Evolutionary conservation across 768 basidiomycete genomes (phyloP).

Genomic region (Xerocomellus intermedius): DNA sequence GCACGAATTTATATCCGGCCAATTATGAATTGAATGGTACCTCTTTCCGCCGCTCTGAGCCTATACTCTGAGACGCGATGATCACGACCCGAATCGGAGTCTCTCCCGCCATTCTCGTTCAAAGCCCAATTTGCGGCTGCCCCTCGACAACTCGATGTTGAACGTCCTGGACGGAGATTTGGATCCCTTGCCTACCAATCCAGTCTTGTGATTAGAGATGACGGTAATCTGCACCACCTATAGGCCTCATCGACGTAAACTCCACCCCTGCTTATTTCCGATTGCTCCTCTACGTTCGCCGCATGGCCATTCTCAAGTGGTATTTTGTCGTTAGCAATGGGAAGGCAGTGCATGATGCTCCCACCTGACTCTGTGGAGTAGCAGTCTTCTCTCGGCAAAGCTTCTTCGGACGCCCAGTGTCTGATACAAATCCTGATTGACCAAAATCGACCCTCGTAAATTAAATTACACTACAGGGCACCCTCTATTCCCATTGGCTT

Average conservation of each 20-base stretch:
- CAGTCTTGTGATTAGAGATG: background rate
- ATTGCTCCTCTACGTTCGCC: background rate
- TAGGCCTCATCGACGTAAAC: slow-evolving; percentile 9
- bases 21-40: background rate
- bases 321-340: background rate
- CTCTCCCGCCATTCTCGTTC: background rate
- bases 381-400: background rate
- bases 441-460: background rate
- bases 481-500: background rate
- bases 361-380: background rate
- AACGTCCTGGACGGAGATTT: slow-evolving; percentile 1
- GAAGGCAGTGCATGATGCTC: background rate
- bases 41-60: background rate
- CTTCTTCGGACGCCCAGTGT: background rate
- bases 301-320: background rate
- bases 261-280: slow-evolving; percentile 6
- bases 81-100: background rate
- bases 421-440: slow-evolving; percentile 2
- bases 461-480: background rate
- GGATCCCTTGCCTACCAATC: background rate
- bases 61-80: background rate
- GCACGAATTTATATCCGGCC: background rate
- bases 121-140: background rate
- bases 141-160: background rate
- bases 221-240: background rate